A percentile compares a stretch with the other conserved stretches of the same genome.
These are phyloP conservation scores for Pascua sp. DNA, from an alignment of 1,284 basidiomycete species.

Conservation along the genomic window DNA sequence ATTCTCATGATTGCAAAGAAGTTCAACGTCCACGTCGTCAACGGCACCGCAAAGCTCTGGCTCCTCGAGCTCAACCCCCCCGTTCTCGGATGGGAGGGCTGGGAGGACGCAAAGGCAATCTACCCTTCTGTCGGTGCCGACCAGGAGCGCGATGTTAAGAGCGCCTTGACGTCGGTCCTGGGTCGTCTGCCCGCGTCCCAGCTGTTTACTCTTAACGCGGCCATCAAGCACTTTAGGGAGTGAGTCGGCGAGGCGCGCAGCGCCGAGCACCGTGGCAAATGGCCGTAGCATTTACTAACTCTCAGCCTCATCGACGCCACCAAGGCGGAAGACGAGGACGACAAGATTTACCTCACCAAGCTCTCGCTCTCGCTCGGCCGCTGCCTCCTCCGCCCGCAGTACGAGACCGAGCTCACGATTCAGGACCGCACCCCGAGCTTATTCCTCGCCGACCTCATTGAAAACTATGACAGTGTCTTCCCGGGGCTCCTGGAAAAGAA, in stretches of 20 bases:
- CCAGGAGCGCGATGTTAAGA: conserved; percentile 59
- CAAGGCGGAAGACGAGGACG: conserved; percentile 58
- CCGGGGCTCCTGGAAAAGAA: conserved; percentile 78
- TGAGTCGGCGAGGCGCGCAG: conserved; percentile 51
- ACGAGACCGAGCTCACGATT: conserved; percentile 74
- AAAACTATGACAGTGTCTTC: conserved; percentile 69
- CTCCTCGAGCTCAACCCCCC: conserved; percentile 79
- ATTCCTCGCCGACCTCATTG: conserved; percentile 78
- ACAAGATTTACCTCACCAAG: conserved; percentile 78
- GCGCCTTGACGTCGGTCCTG: conserved; percentile 66
- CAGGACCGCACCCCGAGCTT: conserved; percentile 79
- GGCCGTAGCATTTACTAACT: neutral
- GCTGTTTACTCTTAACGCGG: conserved; percentile 72
- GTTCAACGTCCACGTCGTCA: conserved; percentile 80
- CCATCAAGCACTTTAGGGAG: conserved; percentile 74
- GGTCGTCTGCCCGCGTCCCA: conserved; percentile 74
- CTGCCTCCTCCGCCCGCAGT: conserved; percentile 74
- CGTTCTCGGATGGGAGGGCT: conserved; percentile 70
- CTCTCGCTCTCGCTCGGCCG: conserved; percentile 80
- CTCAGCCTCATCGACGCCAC: conserved; percentile 67
- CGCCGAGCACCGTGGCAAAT: too few species aligned
- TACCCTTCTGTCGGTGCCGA: conserved; percentile 70
- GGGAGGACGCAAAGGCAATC: conserved; percentile 79
- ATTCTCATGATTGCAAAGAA: conserved; percentile 66
- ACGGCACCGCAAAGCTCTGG: conserved; percentile 77